Percentiles rank a stretch among this genome's conserved stretches.
These are phyloP conservation scores for Acanthamoeba castellanii DNA, from an alignment of 208 protist genomes.

Conservation along the genomic window DNA sequence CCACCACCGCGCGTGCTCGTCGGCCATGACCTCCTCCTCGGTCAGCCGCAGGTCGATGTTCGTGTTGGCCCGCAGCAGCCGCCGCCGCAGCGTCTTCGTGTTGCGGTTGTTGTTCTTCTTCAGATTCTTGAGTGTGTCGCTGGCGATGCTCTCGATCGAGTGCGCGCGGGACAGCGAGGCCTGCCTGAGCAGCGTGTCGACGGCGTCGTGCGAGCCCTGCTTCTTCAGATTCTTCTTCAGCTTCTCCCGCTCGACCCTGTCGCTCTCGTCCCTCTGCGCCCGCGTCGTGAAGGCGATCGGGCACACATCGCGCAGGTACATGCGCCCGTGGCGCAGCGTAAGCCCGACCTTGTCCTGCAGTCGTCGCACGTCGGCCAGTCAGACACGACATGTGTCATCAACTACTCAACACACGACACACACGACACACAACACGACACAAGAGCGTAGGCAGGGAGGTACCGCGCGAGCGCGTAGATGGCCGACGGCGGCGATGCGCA, in stretches of 20 bases:
- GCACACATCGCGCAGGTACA: conserved; percentile 30
- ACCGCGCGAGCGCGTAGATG: neutral
- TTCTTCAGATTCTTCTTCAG: neutral
- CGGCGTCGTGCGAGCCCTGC: neutral
- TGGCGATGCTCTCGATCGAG: neutral
- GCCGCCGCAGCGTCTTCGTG: neutral
- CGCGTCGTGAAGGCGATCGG: neutral
- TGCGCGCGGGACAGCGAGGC: neutral
- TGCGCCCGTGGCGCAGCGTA: neutral
- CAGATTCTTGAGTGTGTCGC: neutral
- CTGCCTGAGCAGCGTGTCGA: neutral
- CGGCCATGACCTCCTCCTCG: neutral
- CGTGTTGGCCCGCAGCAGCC: neutral
- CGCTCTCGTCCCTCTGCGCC: neutral
- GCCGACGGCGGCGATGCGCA: conserved; percentile 5
- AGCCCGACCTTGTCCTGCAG: neutral
- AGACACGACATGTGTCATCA: no score
- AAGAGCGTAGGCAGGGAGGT: neutral
- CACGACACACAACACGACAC: neutral
- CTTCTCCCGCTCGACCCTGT: neutral
- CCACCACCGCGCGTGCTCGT: neutral
- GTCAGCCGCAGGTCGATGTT: neutral
- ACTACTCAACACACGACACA: no score
- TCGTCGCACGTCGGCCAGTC: no score
- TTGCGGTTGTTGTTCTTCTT: neutral